Evolutionary conservation across 2,329 filamentous ascomycete species (phyloP).

Genomic region (Elsinoe australis): DNA sequence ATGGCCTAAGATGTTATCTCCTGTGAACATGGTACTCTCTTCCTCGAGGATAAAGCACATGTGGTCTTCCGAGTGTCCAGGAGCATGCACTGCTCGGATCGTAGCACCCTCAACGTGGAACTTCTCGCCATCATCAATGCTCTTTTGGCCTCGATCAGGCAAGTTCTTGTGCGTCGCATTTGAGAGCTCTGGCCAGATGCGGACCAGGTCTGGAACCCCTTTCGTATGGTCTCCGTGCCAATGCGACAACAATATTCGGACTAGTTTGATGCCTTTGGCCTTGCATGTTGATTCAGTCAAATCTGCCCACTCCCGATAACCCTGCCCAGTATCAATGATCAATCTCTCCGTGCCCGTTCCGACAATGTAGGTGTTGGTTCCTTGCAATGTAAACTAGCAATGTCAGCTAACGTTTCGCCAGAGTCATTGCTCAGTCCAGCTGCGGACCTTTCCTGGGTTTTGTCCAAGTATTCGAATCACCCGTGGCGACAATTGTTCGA

Average conservation of each 20-base stretch:
- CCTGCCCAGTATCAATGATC: conserved; percentile 34
- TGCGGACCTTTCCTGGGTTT: conserved; percentile 25
- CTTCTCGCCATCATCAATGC: conserved; percentile 33
- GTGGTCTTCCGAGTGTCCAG: conserved; percentile 31
- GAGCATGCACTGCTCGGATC: conserved; percentile 31
- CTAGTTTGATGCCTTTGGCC: conserved; percentile 29
- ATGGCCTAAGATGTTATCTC: conserved; percentile 34
- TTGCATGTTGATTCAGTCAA: conserved; percentile 31
- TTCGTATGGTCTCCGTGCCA: conserved; percentile 42
- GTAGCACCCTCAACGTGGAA: conserved; percentile 37
- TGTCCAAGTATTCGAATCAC: conserved; percentile 24
- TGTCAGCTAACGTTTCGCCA: conserved; percentile 5
- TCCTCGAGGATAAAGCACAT: conserved; percentile 33
- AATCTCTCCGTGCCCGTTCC: conserved; percentile 32
- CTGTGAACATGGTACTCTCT: conserved; percentile 34
- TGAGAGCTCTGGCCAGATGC: conserved; percentile 26
- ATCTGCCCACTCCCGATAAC: conserved; percentile 31
- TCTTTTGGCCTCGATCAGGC: conserved; percentile 24
- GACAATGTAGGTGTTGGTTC: conserved; percentile 37
- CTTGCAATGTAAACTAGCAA: conserved; percentile 33
- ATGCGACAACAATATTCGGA: conserved; percentile 39
- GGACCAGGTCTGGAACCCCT: conserved; percentile 36
- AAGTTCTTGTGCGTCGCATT: conserved; percentile 34
- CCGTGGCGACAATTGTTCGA: conserved; percentile 22
- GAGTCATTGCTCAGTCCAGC: too few relatives aligned